Evolutionary conservation across 495 filamentous ascomycete genomes (phyloP), one percentile per base, ranked within the genome.

Genomic region (Penicillium mononematosum): DNA sequence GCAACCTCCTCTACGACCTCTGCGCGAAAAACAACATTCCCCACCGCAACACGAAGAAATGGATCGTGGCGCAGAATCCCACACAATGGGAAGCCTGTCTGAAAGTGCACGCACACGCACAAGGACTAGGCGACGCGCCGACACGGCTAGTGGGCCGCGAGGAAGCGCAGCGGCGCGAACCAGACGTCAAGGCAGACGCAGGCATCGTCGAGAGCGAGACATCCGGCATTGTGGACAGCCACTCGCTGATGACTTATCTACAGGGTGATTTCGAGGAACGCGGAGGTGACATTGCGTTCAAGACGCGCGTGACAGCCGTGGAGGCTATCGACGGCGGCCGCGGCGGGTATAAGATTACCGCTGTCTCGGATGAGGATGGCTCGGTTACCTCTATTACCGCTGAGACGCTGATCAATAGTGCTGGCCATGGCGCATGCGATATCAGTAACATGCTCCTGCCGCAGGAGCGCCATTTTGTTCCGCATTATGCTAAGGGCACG

Each of bases 211-310:
- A 96, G 74, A 89, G 84, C 48, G 83, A 86, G 2, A 86, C 83
- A 0, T 97, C 93, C 0, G 94, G 94, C 0, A 98, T 98, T 38
- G 79, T 98, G 3, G 92, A 98, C 68, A 90, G 85, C 14, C 95
- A 98, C 58, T 72, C 81, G 0, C 78, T 90, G 29, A 97, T 98
- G 93, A 78, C 84, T 27, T 85, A 80, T 62, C 78, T 98, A 7
- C 83, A 88, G 41, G 90, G 87, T 17, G 78, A 80, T 31, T 89
- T 96, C 52, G 87, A 92, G 63, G 85, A 96, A 4, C 70, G 72
- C 0, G 92, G 91, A 20, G 93, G 94, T 1, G 83, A 88, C 31
- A 69, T 84, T 34, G 90, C 88, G 0, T 80, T 91, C 17, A 71
- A 81, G 39, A 85, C 85, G 22, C 58, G 68, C 0, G 91, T 97